Percentiles rank a stretch among this genome's conserved stretches.
Conservation (phyloP, 768 basidiomycete genomes). For the Wakefieldia striispora region DNA sequence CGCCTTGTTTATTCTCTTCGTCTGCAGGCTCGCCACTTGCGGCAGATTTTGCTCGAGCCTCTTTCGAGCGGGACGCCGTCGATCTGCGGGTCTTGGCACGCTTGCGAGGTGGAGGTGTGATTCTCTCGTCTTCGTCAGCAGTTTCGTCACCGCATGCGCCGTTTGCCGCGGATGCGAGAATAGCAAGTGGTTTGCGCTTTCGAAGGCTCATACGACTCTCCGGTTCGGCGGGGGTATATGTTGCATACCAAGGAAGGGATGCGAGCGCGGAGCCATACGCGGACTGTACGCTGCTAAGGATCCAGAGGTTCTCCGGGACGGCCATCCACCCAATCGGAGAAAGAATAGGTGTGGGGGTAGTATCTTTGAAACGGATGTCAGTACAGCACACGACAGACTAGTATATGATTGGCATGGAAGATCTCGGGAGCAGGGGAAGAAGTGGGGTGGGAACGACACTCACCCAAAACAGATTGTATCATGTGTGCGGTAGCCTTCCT, state of each 20-base stretch:
- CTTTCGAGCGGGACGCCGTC: constrained; percentile 6
- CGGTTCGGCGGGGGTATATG: constrained; percentile 30
- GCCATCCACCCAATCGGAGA: constrained; percentile 37
- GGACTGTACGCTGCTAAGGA: constrained; percentile 31
- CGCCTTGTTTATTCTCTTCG: constrained; percentile 6
- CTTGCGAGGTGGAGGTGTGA: constrained; percentile 30
- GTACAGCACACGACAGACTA: background rate
- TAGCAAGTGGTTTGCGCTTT: constrained; percentile 29
- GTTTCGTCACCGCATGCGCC: constrained; percentile 38
- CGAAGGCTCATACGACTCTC: constrained; percentile 34
- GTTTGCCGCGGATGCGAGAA: constrained; percentile 15
- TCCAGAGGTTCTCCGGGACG: constrained; percentile 33
- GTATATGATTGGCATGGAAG: constrained; percentile 4
- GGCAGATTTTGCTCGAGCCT: constrained; percentile 3
- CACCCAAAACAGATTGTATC: constrained; percentile 55
- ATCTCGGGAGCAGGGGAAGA: background rate
- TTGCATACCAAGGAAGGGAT: constrained; percentile 27
- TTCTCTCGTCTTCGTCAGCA: constrained; percentile 29
- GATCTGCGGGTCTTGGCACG: constrained; percentile 29
- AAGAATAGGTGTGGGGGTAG: constrained; percentile 31
- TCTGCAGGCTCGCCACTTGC: constrained; percentile 2
- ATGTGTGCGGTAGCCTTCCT: constrained; percentile 48
- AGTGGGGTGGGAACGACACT: constrained; percentile 26
- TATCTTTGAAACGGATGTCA: constrained; percentile 20
- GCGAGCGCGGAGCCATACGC: constrained; percentile 28